phyloP scores from a whole-genome alignment of 345 rosid species.

The Corchorus capsularis region DNA sequence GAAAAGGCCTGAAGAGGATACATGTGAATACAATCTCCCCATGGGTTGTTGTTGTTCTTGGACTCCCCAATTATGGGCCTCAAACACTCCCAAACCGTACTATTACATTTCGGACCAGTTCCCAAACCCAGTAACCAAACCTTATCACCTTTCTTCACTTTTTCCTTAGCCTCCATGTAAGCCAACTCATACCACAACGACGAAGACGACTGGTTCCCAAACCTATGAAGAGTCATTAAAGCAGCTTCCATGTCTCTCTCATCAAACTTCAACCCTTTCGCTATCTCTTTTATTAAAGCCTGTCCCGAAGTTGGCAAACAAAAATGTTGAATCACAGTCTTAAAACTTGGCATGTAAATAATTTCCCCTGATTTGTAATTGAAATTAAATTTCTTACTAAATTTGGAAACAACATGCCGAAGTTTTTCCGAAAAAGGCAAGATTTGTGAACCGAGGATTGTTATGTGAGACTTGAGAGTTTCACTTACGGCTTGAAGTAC shows the following conservation, averaged over 20 bases:
- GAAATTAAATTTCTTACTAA: conserved; percentile 30
- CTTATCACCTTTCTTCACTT: conserved; percentile 52
- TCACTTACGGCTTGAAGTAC: conserved; percentile 40
- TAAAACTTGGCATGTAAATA: conserved; percentile 50
- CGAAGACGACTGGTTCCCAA: conserved; percentile 64
- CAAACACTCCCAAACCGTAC: conserved; percentile 46
- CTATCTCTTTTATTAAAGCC: conserved; percentile 43
- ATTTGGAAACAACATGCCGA: conserved; percentile 27
- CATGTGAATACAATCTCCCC: conserved; percentile 40
- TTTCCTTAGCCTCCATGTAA: conserved; percentile 54
- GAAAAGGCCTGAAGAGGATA: conserved; percentile 28
- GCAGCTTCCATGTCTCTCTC: conserved; percentile 49
- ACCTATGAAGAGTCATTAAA: conserved; percentile 55
- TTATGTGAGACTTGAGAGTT: conserved; percentile 31
- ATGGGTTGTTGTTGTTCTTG: conserved; percentile 32
- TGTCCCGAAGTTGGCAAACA: conserved; percentile 57
- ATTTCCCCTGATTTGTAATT: conserved; percentile 29
- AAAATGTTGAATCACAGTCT: conserved; percentile 46
- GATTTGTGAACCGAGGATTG: conserved; percentile 38
- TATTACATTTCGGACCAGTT: conserved; percentile 44
- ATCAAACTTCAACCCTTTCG: conserved; percentile 44
- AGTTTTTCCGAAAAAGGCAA: conserved; percentile 40
- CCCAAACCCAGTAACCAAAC: conserved; percentile 60
- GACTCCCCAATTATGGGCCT: conserved; percentile 41
- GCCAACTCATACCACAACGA: conserved; percentile 55